Evolutionary conservation across 2,329 filamentous ascomycete species (phyloP), one percentile per base, ranked within the genome.

Genomic region (Xylaria sp.): DNA sequence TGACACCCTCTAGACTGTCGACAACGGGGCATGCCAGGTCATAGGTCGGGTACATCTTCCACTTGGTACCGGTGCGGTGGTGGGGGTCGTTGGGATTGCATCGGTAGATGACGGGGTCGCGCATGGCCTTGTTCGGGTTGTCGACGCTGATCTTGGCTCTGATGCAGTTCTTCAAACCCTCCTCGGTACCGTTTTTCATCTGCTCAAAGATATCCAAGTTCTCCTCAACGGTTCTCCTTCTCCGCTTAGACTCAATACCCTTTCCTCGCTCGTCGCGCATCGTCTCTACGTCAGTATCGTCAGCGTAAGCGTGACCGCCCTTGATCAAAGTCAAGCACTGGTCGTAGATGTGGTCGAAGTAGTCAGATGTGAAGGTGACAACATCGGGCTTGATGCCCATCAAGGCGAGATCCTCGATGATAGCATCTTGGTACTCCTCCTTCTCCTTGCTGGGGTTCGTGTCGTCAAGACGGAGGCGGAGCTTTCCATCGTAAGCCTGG

Each of bases 401-500:
- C 56, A 97, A 82, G 54, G 87, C 86, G 54, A 97, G 83, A 75
- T 99, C 94, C 78, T 96, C 89, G 46, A 96, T 80, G 63, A 99
- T 99, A 4, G 92, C 84, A 76, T 97, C 92, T 73, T 97, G 88
- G 74, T 88, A 99, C 78, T 97, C 94, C 73, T 93, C 87, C 79
- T 96, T 97, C 81, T 99, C 94, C 75, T 97, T 97, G 61, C 89
- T 87, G 6, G 94, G 94, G 76, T 99, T 99, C 59, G 94, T 99
- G 72, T 99, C 94, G 73, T 99, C 94, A 71, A 99, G 94, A 61
- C 94, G 90, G 54, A 97, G 84, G 61, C 95, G 86, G 68, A 99
- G 81, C 69, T 89, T 95, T 70, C 94, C 94, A 62, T 93, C 87
- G 80, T 96, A 96, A 68, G 91, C 90, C 73, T 92, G 88, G 75